Percentiles rank a stretch among this genome's conserved stretches.
Conservation (phyloP, 139 green algal genomes). For the Tetraselmis chui region DNA sequence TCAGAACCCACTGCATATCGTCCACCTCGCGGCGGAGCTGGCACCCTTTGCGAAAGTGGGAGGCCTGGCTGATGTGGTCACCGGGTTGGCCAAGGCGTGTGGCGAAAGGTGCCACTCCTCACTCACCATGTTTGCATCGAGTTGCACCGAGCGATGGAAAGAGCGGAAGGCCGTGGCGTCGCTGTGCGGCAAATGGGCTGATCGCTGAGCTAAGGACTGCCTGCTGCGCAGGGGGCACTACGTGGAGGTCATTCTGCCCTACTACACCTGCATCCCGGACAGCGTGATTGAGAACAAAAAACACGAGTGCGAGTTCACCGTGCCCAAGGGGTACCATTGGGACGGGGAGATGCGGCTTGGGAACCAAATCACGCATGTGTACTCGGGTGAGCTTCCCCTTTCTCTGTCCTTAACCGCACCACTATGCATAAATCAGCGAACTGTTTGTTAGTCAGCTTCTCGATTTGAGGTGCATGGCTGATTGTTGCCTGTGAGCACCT, state of each 20-base stretch:
- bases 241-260: slow-evolving; percentile 70
- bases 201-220: not conserved
- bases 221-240: slow-evolving; percentile 25
- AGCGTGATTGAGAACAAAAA: slow-evolving; percentile 53
- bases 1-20: slow-evolving; percentile 51
- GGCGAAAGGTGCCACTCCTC: slow-evolving; percentile 49
- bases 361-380: not conserved
- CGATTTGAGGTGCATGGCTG: no score
- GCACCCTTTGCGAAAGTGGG: slow-evolving; percentile 89
- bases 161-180: not conserved
- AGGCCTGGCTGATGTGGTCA: slow-evolving; percentile 92
- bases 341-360: slow-evolving; percentile 52
- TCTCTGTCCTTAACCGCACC: no score
- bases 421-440: no score
- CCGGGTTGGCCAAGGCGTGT: slow-evolving; percentile 62
- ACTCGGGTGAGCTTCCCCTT: not conserved
- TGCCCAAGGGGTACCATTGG: slow-evolving; percentile 63
- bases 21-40: slow-evolving; percentile 91
- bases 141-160: not conserved
- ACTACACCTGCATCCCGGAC: slow-evolving; percentile 78
- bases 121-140: no score
- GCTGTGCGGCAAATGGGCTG: slow-evolving; percentile 5
- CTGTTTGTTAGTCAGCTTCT: no score
- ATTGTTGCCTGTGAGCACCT: no score
- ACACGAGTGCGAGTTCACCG: slow-evolving; percentile 67